Evolutionary conservation across 2,329 filamentous ascomycete species (phyloP).

Genomic region (Fusarium chuoi): DNA sequence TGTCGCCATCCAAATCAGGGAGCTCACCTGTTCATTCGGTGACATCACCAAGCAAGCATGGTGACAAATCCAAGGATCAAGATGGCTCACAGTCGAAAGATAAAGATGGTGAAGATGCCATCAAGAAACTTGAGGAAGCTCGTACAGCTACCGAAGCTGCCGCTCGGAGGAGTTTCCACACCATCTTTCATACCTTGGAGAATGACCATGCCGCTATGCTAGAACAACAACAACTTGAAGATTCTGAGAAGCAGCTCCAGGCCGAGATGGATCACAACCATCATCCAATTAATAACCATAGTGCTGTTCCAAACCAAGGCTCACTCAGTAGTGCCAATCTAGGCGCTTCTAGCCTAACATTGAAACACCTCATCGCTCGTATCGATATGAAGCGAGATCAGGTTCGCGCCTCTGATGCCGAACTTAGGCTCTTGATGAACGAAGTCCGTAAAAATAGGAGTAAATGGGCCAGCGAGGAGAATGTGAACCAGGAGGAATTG

Average conservation of each 20-base stretch:
- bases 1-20: slow-evolving; percentile 76
- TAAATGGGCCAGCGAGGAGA: slow-evolving; percentile 99
- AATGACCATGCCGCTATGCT: slow-evolving; percentile 96
- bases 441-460: slow-evolving; percentile 98
- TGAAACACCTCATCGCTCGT: slow-evolving; percentile 95
- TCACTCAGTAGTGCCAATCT: slow-evolving; percentile 93
- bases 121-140: slow-evolving; percentile 91
- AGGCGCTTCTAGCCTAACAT: slow-evolving; percentile 91
- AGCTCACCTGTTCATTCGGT: slow-evolving; percentile 73
- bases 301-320: slow-evolving; percentile 76
- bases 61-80: slow-evolving; percentile 63
- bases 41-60: slow-evolving; percentile 68
- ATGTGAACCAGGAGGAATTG: slow-evolving; percentile 95
- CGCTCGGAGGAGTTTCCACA: slow-evolving; percentile 90
- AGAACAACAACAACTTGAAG: slow-evolving; percentile 95
- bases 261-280: slow-evolving; percentile 86
- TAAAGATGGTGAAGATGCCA: slow-evolving; percentile 85
- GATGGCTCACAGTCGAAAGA: slow-evolving; percentile 62
- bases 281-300: slow-evolving; percentile 60
- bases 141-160: slow-evolving; percentile 91
- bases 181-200: slow-evolving; percentile 93
- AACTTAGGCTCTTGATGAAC: slow-evolving; percentile 91
- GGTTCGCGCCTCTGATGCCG: slow-evolving; percentile 91
- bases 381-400: slow-evolving; percentile 93
- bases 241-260: slow-evolving; percentile 95